These are phyloP conservation scores for Cutaneotrichosporon cavernicola DNA, from an alignment of 1,284 basidiomycete genomes.

Conservation along the genomic window DNA sequence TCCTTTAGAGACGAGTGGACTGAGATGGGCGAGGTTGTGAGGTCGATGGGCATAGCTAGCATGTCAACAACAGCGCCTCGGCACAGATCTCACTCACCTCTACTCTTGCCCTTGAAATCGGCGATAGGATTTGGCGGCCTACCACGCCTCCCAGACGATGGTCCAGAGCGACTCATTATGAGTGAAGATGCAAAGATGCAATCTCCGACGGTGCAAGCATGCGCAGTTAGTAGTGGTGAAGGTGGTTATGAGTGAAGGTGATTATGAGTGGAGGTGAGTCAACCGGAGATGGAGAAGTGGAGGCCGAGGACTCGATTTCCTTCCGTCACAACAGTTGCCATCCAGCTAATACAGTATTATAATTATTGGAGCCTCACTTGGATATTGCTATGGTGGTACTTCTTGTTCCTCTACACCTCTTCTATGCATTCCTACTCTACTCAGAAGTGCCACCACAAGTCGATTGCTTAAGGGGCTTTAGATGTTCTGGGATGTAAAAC, in stretches of 20 bases:
- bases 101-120: conserved; percentile 8
- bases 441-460: no score
- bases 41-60: conserved; percentile 19
- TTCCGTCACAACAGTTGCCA: no score
- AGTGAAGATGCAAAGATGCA: background rate
- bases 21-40: conserved; percentile 18
- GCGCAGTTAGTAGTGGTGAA: background rate
- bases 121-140: background rate
- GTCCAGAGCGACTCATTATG: conserved; percentile 7
- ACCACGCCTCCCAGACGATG: background rate
- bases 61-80: background rate
- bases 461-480: no score
- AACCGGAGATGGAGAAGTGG: background rate
- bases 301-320: no score
- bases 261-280: background rate
- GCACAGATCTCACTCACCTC: background rate
- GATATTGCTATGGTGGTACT: no score
- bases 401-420: no score
- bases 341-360: no score
- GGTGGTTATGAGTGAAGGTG: background rate
- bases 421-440: no score
- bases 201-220: no score
- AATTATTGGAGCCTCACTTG: no score
- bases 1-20: conserved; percentile 25
- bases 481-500: no score